Evolutionary conservation across 495 filamentous ascomycete genomes (phyloP).

Genomic region (Hypoxylon lenormandii): DNA sequence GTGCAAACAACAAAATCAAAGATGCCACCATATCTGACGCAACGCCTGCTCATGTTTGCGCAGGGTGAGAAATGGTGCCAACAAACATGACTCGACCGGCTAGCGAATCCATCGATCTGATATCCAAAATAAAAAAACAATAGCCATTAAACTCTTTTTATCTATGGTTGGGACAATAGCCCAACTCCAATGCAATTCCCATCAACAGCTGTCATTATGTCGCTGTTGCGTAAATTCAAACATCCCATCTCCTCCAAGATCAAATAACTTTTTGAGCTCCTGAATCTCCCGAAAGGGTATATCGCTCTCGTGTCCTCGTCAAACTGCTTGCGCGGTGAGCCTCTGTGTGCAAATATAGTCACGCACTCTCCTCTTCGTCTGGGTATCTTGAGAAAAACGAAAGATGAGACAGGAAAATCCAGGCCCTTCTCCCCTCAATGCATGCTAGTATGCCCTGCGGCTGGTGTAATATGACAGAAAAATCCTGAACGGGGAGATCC

Average conservation of each 20-base stretch:
- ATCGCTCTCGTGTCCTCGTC: constrained; percentile 45
- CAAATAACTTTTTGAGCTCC: constrained; percentile 45
- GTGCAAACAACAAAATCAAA: constrained; percentile 35
- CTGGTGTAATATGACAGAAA: constrained; percentile 53
- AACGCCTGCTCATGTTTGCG: constrained; percentile 42
- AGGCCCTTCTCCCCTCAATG: constrained; percentile 47
- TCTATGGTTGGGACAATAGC: constrained; percentile 38
- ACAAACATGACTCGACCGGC: constrained; percentile 37
- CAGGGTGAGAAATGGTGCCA: constrained; percentile 33
- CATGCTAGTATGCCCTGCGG: constrained; percentile 52
- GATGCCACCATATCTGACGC: constrained; percentile 35
- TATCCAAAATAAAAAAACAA: constrained; percentile 42
- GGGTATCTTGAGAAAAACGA: constrained; percentile 53
- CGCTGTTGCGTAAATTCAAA: constrained; percentile 35
- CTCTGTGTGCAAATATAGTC: constrained; percentile 38
- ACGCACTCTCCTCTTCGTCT: constrained; percentile 42
- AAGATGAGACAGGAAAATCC: constrained; percentile 52
- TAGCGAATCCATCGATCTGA: constrained; percentile 41
- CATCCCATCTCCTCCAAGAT: constrained; percentile 25
- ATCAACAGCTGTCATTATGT: constrained; percentile 17
- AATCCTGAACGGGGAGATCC: constrained; percentile 48
- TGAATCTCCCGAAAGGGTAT: constrained; percentile 47
- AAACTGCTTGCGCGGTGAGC: constrained; percentile 44
- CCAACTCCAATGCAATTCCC: constrained; percentile 28
- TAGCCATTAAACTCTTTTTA: constrained; percentile 44